phyloP scores from a whole-genome alignment of 768 basidiomycete genomes.

The Pleurotus giganteus region DNA sequence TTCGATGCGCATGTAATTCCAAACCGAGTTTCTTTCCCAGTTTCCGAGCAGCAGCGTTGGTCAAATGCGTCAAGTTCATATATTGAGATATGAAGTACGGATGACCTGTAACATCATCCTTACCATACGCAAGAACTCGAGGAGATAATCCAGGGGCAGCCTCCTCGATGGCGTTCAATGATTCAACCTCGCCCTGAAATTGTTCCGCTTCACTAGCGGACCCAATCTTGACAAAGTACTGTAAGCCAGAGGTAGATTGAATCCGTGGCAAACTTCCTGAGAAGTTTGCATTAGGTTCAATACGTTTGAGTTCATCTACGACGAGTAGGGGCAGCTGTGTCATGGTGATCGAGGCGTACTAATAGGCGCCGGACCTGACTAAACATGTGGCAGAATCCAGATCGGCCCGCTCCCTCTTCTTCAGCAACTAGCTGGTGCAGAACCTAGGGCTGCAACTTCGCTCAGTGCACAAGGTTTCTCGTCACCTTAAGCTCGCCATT shows the following conservation, averaged over 20 bases:
- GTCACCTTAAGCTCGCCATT: conserved; percentile 8
- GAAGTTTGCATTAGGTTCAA: conserved; percentile 54
- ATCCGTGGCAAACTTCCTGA: conserved; percentile 43
- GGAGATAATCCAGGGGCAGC: conserved; percentile 75
- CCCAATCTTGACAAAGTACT: conserved; percentile 67
- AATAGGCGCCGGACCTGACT: not conserved
- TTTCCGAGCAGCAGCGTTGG: conserved; percentile 38
- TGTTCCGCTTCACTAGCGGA: conserved; percentile 54
- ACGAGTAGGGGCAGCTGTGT: not conserved
- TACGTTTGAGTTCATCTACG: conserved; percentile 5
- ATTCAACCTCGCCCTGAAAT: conserved; percentile 65
- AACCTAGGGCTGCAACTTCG: not conserved
- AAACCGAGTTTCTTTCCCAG: conserved; percentile 64
- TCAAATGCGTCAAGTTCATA: conserved; percentile 54
- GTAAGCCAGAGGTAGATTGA: conserved; percentile 51
- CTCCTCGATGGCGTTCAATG: conserved; percentile 56
- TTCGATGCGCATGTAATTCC: conserved; percentile 60
- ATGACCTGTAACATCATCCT: conserved; percentile 27
- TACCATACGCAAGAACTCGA: conserved; percentile 47
- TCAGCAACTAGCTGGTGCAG: too few species aligned
- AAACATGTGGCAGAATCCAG: not conserved
- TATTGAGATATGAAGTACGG: conserved; percentile 78
- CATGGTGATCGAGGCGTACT: not conserved
- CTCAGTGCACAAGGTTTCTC: not conserved
- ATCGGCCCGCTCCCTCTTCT: too few species aligned